Evolutionary conservation across 176 grass and related monocot species (phyloP).

Genomic region (Paspalum notatum): DNA sequence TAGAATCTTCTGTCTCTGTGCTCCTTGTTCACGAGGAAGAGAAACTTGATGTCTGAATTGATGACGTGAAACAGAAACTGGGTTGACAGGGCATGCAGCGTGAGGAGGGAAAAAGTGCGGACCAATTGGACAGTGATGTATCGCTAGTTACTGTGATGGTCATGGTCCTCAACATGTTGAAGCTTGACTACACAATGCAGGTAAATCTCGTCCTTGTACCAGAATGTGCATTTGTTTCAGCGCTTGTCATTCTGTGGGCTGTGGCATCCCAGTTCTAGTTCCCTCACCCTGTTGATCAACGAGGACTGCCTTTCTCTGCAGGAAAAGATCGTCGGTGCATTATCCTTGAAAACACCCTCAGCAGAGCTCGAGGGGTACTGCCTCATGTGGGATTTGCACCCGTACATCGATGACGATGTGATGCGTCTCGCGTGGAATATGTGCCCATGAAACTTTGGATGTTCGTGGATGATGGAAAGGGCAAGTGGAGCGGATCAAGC

Average conservation of each 20-base stretch:
- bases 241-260: not conserved
- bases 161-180: conserved; percentile 61
- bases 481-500: not conserved
- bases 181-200: conserved; percentile 75
- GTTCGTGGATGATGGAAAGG: too few species aligned
- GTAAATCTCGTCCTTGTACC: conserved; percentile 17
- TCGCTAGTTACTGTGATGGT: conserved; percentile 47
- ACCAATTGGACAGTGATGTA: conserved; percentile 39
- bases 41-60: not conserved
- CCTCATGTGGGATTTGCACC: conserved; percentile 75
- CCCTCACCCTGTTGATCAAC: conserved; percentile 6
- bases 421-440: conserved; percentile 55
- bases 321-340: conserved; percentile 60
- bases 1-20: not conserved
- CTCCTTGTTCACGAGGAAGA: not conserved
- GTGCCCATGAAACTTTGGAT: conserved; percentile 27
- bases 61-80: conserved; percentile 14
- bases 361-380: conserved; percentile 64
- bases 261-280: not conserved
- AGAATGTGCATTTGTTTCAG: not conserved
- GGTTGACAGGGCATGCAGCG: conserved; percentile 25
- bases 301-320: conserved; percentile 21
- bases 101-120: conserved; percentile 31
- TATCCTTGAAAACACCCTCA: conserved; percentile 53
- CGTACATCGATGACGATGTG: conserved; percentile 51